These are phyloP conservation scores for Mycena latifolia DNA, from an alignment of 768 basidiomycete genomes.

Conservation along the genomic window DNA sequence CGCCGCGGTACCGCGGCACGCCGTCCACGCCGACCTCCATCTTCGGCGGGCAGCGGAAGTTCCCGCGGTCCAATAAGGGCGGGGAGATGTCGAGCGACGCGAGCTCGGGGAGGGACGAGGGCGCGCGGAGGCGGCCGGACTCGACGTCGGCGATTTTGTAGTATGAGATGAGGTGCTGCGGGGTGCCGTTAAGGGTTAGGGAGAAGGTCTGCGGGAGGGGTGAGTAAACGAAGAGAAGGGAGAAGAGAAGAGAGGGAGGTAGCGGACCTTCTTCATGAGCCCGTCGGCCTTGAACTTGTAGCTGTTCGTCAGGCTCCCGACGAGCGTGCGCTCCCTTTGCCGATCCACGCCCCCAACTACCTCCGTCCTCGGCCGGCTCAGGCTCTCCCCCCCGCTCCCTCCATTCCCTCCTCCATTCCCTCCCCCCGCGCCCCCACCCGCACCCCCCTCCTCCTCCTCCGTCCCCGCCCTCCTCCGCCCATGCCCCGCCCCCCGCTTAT, in stretches of 20 bases:
- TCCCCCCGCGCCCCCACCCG: constrained; percentile 43
- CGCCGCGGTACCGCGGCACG: constrained; percentile 83
- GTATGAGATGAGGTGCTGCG: constrained; percentile 95
- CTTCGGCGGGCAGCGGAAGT: constrained; percentile 86
- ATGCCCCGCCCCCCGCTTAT: constrained; percentile 72
- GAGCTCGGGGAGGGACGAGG: constrained; percentile 90
- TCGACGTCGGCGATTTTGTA: constrained; percentile 92
- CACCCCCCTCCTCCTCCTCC: constrained; percentile 43
- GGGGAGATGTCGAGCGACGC: constrained; percentile 88
- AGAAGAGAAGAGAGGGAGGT: background rate
- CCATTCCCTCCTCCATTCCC: constrained; percentile 36
- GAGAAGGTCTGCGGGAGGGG: constrained; percentile 82
- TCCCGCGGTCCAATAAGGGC: constrained; percentile 90
- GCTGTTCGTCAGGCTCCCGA: constrained; percentile 93
- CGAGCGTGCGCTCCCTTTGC: constrained; percentile 82
- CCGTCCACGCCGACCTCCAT: constrained; percentile 75
- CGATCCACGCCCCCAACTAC: constrained; percentile 66
- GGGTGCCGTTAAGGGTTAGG: constrained; percentile 83
- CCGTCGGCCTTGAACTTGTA: constrained; percentile 95
- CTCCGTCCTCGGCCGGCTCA: constrained; percentile 76
- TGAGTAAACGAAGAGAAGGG: background rate
- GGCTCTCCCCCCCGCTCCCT: constrained; percentile 52
- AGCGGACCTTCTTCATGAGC: constrained; percentile 93
- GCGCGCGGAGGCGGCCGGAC: constrained; percentile 87
- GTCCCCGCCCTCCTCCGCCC: constrained; percentile 40